These are phyloP conservation scores for Botryosphaeria dothidea DNA, from an alignment of 2,329 filamentous ascomycete genomes.

Conservation along the genomic window DNA sequence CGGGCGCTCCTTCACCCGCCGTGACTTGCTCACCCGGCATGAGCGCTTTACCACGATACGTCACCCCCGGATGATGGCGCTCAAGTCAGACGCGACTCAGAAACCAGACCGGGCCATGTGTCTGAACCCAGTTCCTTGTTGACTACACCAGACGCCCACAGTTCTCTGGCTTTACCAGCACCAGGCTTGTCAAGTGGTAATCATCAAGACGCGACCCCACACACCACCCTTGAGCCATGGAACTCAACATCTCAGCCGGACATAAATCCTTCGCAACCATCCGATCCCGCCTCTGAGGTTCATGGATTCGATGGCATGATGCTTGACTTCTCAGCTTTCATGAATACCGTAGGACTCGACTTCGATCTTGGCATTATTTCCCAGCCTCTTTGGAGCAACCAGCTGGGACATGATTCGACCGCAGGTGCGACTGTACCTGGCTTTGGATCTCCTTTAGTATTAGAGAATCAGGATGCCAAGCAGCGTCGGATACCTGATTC, in stretches of 20 bases:
- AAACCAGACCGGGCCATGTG: background rate
- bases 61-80: background rate
- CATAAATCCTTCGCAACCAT: too few species aligned
- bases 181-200: too few species aligned
- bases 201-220: too few species aligned
- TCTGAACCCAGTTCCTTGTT: too few species aligned
- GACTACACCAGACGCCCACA: too few species aligned
- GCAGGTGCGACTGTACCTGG: background rate
- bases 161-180: too few species aligned
- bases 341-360: conserved; percentile 3
- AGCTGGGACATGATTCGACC: background rate
- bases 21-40: conserved; percentile 3
- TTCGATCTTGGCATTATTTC: conserved; percentile 3
- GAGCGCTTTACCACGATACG: conserved; percentile 22
- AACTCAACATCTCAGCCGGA: too few species aligned
- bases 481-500: background rate
- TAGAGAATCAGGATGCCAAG: background rate
- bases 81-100: background rate
- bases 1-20: background rate
- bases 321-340: conserved; percentile 5
- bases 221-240: too few species aligned
- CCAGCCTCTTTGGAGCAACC: background rate
- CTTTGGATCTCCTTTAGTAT: too few species aligned
- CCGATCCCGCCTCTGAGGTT: background rate
- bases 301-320: background rate